Evolutionary conservation across 108 stramenopile species (phyloP), one percentile per base, ranked within the genome.

Genomic region (Nitzschia sp.): DNA sequence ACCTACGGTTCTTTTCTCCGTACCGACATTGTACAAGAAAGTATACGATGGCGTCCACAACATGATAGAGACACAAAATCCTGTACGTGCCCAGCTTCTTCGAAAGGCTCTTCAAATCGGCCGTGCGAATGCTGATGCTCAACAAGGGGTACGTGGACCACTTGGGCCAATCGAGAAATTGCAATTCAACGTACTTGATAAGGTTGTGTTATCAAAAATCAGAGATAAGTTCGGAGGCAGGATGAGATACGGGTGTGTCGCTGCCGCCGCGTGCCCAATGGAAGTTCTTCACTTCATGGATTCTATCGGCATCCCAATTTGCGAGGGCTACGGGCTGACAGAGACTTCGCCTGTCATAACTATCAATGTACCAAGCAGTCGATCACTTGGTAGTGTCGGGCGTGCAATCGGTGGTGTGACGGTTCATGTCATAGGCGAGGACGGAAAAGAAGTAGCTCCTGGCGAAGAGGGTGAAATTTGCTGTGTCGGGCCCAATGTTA

Each of bases 1-100:
- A 55, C 97, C 97, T 2, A 84, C 90, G 2, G 30, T 87, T 11
- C 69, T 98, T 3, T 96, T 90, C 78, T 79, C 95, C 2, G 97
- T 98, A 0, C 97, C 97, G 23, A 91, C 95, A 23, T 80, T 98
- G 13, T 97, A 94, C 90, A 98, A 98, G 60, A 73, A 80, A 19
- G 91, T 98, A 16, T 96, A 93, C 68, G 97, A 97, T 60, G 96
- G 96, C 46, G 92, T 97, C 2, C 81, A 92, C 71, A 94, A 93
- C 58, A 76, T 84, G 52, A 86, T 96, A 71, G 76, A 89, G 26
- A 74, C 83, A 8, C 63, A 84, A 36, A 82, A 75, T 54, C 86
- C 87, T 1, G 28, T 90, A 2, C 77, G 85, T 34, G 79, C 81
- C 54, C 58, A 41, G 2, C 63, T 98, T 22, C 90, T 96, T 90